Evolutionary conservation across 169 alveolate genomes (phyloP).

Genomic region (Plasmodium inui): DNA sequence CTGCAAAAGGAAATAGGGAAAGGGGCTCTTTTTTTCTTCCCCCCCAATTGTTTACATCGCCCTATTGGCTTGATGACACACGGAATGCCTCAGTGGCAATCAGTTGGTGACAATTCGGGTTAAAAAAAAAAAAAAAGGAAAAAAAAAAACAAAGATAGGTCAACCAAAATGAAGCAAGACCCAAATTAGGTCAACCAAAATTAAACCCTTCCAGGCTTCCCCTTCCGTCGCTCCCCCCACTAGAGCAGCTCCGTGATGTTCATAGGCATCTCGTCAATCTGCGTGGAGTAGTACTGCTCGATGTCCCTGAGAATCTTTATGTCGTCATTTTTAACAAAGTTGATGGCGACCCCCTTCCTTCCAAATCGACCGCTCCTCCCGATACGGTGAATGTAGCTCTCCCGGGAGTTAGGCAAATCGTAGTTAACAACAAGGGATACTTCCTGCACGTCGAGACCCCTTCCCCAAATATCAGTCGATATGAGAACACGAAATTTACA

Average conservation of each 20-base stretch:
- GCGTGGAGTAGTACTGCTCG: conserved; percentile 98
- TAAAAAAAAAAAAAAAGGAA: neutral
- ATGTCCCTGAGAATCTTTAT: conserved; percentile 95
- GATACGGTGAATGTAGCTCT: conserved; percentile 98
- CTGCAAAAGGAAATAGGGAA: neutral
- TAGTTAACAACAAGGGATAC: conserved; percentile 98
- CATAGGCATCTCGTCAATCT: conserved; percentile 99
- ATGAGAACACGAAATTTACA: conserved; percentile 98
- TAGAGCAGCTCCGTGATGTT: conserved; percentile 90
- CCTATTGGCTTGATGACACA: neutral
- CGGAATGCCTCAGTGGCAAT: neutral
- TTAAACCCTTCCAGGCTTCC: neutral
- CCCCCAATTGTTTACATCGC: neutral
- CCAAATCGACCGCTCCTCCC: conserved; percentile 99
- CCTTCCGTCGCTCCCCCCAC: neutral
- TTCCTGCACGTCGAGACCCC: conserved; percentile 99
- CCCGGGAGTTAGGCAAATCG: conserved; percentile 97
- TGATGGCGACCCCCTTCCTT: conserved; percentile 99
- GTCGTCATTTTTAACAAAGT: conserved; percentile 96
- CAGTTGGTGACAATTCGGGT: neutral
- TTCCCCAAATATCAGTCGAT: conserved; percentile 98
- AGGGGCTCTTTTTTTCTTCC: neutral
- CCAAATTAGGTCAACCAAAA: neutral
- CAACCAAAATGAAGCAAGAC: neutral
- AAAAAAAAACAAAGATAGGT: neutral